phyloP scores from a whole-genome alignment of 257 asterid genomes.

The Solanum rostratum region DNA sequence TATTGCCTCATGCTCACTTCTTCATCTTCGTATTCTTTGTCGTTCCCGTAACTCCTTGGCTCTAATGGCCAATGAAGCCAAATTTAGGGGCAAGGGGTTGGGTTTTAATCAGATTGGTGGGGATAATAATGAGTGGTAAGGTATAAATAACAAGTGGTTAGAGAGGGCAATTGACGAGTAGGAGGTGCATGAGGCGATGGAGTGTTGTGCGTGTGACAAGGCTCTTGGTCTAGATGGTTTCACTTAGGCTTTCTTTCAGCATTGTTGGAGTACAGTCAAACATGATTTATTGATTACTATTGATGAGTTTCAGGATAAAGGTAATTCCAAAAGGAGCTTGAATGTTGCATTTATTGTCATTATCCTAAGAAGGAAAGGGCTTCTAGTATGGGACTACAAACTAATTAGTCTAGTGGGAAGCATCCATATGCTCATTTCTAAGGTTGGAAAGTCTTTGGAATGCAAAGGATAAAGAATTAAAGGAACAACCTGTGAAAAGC shows the following conservation, averaged over 20 bases:
- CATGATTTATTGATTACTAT: background rate
- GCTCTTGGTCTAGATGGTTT: background rate
- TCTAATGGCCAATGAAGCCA: too few relatives aligned
- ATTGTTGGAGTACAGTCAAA: background rate
- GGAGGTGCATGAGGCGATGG: background rate
- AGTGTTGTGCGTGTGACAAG: background rate
- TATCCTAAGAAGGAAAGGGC: background rate
- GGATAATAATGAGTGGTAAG: background rate
- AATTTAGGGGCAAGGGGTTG: too few relatives aligned
- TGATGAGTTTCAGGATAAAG: background rate
- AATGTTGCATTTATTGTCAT: background rate
- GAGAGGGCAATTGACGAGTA: background rate
- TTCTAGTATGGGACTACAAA: background rate
- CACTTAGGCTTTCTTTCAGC: background rate
- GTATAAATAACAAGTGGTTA: background rate
- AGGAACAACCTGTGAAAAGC: background rate
- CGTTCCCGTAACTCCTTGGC: too few relatives aligned
- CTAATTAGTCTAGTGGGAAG: background rate
- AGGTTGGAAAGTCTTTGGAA: too few relatives aligned
- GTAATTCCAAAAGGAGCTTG: background rate
- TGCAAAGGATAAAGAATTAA: background rate
- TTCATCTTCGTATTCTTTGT: too few relatives aligned
- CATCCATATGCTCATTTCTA: background rate
- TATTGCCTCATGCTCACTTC: too few relatives aligned
- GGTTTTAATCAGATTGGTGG: too few relatives aligned